Evolutionary conservation across 768 basidiomycete genomes (phyloP).

Genomic region (Auriscalpium vulgare): DNA sequence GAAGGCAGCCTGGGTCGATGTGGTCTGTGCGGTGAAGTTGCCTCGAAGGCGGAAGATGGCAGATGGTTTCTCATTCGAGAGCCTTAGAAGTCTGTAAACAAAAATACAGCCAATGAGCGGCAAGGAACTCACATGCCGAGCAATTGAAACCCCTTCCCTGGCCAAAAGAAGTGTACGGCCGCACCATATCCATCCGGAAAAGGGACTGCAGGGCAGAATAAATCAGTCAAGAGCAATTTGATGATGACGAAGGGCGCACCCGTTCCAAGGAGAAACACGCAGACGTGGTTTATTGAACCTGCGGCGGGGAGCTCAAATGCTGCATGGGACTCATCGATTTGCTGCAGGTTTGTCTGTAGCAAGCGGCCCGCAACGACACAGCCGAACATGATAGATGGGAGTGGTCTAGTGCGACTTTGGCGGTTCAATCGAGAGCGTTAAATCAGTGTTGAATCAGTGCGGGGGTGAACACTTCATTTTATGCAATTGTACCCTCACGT

Average conservation of each 20-base stretch:
- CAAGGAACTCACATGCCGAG: constrained; percentile 62
- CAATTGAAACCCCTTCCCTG: constrained; percentile 79
- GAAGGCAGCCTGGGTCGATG: constrained; percentile 25
- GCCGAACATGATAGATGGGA: constrained; percentile 51
- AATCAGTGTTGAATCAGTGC: too few species aligned
- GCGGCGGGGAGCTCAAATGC: constrained; percentile 68
- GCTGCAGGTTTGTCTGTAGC: constrained; percentile 71
- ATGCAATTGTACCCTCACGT: too few species aligned
- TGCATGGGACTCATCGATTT: constrained; percentile 80
- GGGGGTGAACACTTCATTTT: too few species aligned
- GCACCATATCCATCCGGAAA: constrained; percentile 83
- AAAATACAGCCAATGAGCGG: background rate
- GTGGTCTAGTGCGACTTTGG: background rate
- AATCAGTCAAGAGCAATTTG: background rate
- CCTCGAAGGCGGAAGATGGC: constrained; percentile 80
- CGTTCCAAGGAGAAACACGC: constrained; percentile 76
- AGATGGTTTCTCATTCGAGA: constrained; percentile 85
- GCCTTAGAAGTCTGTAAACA: constrained; percentile 34
- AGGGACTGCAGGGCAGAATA: constrained; percentile 36
- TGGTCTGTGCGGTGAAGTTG: constrained; percentile 37
- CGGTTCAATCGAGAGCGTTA: too few species aligned
- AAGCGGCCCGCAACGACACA: constrained; percentile 73
- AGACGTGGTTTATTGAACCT: constrained; percentile 73
- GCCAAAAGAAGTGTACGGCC: constrained; percentile 81
- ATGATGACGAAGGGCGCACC: constrained; percentile 33